Evolutionary conservation across 345 rosid genomes (phyloP).

Genomic region (Orychophragmus violaceus): DNA sequence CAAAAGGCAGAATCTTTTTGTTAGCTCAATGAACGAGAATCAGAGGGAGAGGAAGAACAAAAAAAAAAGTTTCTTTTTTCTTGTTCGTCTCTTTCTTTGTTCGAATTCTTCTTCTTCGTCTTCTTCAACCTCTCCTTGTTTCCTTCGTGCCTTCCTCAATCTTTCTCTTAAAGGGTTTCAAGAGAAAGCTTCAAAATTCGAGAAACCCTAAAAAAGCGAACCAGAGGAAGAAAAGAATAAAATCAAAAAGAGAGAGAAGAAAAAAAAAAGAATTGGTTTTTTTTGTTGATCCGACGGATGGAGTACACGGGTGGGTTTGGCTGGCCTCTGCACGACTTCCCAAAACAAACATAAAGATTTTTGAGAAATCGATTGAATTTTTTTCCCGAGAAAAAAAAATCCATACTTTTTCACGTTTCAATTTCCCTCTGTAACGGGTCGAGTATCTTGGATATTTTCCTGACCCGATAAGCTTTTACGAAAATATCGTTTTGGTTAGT

Average conservation of each 20-base stretch:
- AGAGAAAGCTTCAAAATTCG: constrained; percentile 29
- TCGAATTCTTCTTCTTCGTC: too few species aligned
- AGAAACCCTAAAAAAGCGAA: constrained; percentile 26
- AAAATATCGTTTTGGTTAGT: not conserved
- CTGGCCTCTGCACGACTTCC: constrained; percentile 33
- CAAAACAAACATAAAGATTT: constrained; percentile 2
- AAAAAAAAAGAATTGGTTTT: not conserved
- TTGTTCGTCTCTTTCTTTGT: constrained; percentile 9
- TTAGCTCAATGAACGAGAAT: too few species aligned
- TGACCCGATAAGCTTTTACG: not conserved
- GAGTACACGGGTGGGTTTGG: constrained; percentile 53
- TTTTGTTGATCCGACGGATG: constrained; percentile 32
- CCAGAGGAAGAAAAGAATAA: constrained; percentile 4
- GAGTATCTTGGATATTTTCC: not conserved
- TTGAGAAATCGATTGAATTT: not conserved
- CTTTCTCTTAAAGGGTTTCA: constrained; percentile 22
- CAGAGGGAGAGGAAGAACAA: not conserved
- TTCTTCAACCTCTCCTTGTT: too few species aligned
- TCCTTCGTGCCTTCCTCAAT: constrained; percentile 17
- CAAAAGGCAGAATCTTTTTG: too few species aligned
- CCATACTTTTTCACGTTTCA: not conserved
- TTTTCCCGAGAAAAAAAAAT: not conserved
- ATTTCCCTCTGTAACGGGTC: constrained; percentile 9
- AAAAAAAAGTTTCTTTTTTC: constrained; percentile 14
- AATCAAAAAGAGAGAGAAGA: constrained; percentile 18